Percentiles rank a stretch among this genome's conserved stretches.
Evolutionary conservation across 2,329 filamentous ascomycete species (phyloP).

Genomic region (Apiospora rasikravindrae): DNA sequence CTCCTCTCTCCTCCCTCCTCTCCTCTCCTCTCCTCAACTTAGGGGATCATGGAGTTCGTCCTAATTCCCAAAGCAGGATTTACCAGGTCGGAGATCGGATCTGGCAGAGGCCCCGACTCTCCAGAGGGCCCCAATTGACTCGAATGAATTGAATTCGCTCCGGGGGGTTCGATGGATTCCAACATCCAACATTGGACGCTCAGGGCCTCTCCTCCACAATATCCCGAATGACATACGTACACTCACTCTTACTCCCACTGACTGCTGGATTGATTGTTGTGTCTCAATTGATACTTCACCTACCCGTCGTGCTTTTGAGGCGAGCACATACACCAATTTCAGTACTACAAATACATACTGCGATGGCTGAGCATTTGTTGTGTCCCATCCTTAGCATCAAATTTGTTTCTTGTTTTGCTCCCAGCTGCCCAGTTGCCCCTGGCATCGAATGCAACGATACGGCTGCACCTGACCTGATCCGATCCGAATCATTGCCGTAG

Average conservation of each 20-base stretch:
- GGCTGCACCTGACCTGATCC: background rate
- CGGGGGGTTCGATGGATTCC: background rate
- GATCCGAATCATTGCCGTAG: background rate
- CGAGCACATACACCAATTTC: background rate
- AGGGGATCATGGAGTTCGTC: too few relatives aligned
- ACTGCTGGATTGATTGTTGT: too few relatives aligned
- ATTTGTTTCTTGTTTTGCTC: background rate
- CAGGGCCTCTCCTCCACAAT: too few relatives aligned
- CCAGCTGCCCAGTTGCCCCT: background rate
- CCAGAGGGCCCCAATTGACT: background rate
- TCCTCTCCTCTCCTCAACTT: background rate
- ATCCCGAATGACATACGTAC: background rate
- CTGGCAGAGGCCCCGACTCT: background rate
- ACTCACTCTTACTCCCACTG: too few relatives aligned
- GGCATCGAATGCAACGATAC: constrained; percentile 5
- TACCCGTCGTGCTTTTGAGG: too few relatives aligned
- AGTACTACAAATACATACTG: background rate
- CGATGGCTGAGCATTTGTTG: background rate
- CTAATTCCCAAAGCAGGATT: background rate
- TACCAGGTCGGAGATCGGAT: constrained; percentile 6
- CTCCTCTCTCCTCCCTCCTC: background rate
- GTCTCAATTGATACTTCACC: too few relatives aligned
- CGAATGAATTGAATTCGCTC: constrained; percentile 7
- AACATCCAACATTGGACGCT: background rate
- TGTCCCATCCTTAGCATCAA: background rate